Conservation (phyloP, 805 yeast genomes). For the Danielia oregonensis region DNA sequence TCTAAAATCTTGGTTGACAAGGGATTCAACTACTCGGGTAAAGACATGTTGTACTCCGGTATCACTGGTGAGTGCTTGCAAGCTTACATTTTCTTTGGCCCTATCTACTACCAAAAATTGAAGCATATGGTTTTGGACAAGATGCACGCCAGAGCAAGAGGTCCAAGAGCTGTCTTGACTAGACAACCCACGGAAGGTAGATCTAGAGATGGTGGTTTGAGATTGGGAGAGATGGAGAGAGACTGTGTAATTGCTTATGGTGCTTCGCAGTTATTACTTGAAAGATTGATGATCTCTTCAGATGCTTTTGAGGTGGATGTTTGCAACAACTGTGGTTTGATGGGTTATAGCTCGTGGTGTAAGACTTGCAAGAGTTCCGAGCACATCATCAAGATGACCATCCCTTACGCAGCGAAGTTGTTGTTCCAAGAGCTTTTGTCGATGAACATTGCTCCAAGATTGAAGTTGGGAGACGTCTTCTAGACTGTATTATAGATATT, state of each 20-base stretch:
- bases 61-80: constrained; percentile 96
- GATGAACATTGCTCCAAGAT: constrained; percentile 98
- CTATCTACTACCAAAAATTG: constrained; percentile 95
- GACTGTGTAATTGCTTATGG: constrained; percentile 99
- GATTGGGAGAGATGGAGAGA: constrained; percentile 99
- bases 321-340: constrained; percentile 89
- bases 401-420: constrained; percentile 98
- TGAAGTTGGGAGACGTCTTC: constrained; percentile 84
- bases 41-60: constrained; percentile 96
- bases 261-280: constrained; percentile 90
- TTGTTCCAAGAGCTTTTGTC: constrained; percentile 94
- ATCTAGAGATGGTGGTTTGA: constrained; percentile 97
- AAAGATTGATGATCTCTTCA: constrained; percentile 92
- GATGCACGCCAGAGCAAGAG: constrained; percentile 99
- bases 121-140: constrained; percentile 99
- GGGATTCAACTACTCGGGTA: constrained; percentile 93
- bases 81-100: constrained; percentile 97
- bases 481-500: constrained; percentile 16
- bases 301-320: constrained; percentile 98
- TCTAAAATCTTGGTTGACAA: constrained; percentile 82
- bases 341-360: constrained; percentile 98
- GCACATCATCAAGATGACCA: constrained; percentile 84
- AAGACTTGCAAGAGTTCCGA: constrained; percentile 92
- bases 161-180: constrained; percentile 96
- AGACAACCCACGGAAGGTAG: constrained; percentile 99